phyloP scores from a whole-genome alignment of 768 basidiomycete species.

The Mycena kentingensis region DNA sequence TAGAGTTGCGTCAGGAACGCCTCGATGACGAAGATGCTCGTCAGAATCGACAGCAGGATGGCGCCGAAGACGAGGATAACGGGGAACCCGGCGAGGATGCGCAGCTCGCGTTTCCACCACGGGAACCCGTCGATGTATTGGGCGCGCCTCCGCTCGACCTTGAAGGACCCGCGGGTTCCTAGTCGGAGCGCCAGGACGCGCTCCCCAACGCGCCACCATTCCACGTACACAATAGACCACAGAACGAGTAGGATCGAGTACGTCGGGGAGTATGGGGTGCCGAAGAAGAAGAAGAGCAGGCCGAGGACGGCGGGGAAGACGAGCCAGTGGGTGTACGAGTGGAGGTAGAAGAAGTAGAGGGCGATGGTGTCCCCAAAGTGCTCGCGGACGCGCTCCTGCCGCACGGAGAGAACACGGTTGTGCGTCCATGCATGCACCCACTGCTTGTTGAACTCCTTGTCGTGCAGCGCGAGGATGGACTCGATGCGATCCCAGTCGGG shows the following conservation, averaged over 20 bases:
- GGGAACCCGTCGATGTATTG: slow-evolving; percentile 55
- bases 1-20: slow-evolving; percentile 90
- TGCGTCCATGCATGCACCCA: slow-evolving; percentile 82
- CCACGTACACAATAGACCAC: slow-evolving; percentile 87
- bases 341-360: slow-evolving; percentile 88
- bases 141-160: slow-evolving; percentile 72
- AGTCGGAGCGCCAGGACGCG: slow-evolving; percentile 80
- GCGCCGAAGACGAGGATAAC: slow-evolving; percentile 74
- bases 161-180: slow-evolving; percentile 76
- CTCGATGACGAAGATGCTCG: slow-evolving; percentile 83
- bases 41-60: slow-evolving; percentile 69
- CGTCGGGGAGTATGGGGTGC: slow-evolving; percentile 69
- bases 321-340: slow-evolving; percentile 80
- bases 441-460: slow-evolving; percentile 73
- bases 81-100: slow-evolving; percentile 69
- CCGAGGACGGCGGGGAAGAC: slow-evolving; percentile 76
- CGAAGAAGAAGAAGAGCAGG: slow-evolving; percentile 66
- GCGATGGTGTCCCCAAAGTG: slow-evolving; percentile 87
- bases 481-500: slow-evolving; percentile 80
- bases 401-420: slow-evolving; percentile 59
- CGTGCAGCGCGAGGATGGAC: slow-evolving; percentile 81
- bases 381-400: slow-evolving; percentile 70
- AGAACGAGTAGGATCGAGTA: slow-evolving; percentile 78
- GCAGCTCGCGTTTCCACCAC: slow-evolving; percentile 77
- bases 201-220: slow-evolving; percentile 90